Evolutionary conservation across 495 filamentous ascomycete species (phyloP), one percentile per base, ranked within the genome.

Genomic region (Pseudoneurospora amorphoporcata): DNA sequence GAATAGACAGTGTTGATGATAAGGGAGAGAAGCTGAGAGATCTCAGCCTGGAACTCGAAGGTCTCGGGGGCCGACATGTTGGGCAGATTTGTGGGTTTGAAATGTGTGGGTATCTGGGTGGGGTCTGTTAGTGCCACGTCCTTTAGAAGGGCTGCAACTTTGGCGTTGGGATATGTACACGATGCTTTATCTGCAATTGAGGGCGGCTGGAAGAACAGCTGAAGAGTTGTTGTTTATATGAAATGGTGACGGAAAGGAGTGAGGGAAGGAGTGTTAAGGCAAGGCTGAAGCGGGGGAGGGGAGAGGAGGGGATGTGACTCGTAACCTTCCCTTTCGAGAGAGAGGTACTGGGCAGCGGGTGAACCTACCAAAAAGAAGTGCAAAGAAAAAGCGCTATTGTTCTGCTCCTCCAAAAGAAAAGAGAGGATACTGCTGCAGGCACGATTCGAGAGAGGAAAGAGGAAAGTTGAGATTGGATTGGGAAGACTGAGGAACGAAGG

Each of bases 1-100:
- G 94, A 97, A 90, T 99, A 99, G 87, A 99, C 95, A 73, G 95
- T 98, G 92, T 99, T 99, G 88, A 99, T 98, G 86, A 99, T 98
- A 80, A 99, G 90, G 74, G 91, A 94, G 81, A 99, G 92, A 70
- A 99, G 92, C 93, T 99, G 95, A 90, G 94, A 97, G 84, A 98
- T 98, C 91, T 98, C 95, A 91, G 94, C 95, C 90, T 99, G 95
- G 88, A 99, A 99, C 90, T 98, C 94, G 87, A 98, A 98, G 73
- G 93, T 96, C 87, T 97, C 92, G 81, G 53, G 29, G 29, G 94
- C 83, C 94, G 96, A 95, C 81, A 82, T 92, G 86, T 73, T 38
- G 74, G 76, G 70, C 53, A 65, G 53, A 65, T 81, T 72, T 77
- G 47, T 72, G 43, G 47, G n/a, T n/a, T n/a, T 73, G 70, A 72